Conservation (phyloP, 2,329 filamentous ascomycete genomes). For the Fusarium chuoi region DNA sequence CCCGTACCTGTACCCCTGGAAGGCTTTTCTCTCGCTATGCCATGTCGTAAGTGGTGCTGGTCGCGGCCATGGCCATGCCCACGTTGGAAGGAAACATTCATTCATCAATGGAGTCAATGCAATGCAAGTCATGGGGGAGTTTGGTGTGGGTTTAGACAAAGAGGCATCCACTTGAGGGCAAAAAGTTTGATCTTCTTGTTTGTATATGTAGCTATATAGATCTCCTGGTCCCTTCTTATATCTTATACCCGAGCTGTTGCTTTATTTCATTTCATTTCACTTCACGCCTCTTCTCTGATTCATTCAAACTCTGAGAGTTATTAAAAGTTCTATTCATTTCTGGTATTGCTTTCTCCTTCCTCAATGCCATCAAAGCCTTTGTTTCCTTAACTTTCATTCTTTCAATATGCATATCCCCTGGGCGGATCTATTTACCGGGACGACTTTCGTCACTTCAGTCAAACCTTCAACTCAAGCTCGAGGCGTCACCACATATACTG, state of each 20-base stretch:
- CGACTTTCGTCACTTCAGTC: conserved; percentile 30
- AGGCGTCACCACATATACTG: conserved; percentile 45
- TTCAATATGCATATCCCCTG: conserved; percentile 42
- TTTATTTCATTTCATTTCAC: background rate
- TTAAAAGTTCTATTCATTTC: conserved; percentile 9
- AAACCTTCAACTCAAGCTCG: conserved; percentile 26
- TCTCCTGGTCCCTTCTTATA: conserved; percentile 13
- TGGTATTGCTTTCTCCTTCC: background rate
- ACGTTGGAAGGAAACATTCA: conserved; percentile 25
- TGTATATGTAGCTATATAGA: conserved; percentile 33
- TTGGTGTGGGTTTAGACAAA: conserved; percentile 36
- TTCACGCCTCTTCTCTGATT: conserved; percentile 24
- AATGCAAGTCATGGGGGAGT: conserved; percentile 25
- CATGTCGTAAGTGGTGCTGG: conserved; percentile 24
- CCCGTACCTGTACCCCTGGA: conserved; percentile 20
- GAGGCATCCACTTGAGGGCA: conserved; percentile 25
- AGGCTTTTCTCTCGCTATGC: conserved; percentile 14
- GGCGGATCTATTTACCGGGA: conserved; percentile 35
- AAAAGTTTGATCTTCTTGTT: conserved; percentile 18
- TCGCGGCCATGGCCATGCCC: conserved; percentile 24
- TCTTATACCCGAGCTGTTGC: conserved; percentile 7
- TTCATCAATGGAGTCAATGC: conserved; percentile 28
- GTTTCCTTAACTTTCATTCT: conserved; percentile 8
- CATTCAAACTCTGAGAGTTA: conserved; percentile 17
- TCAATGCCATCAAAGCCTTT: background rate